Conservation (phyloP, 1,284 basidiomycete genomes). For the Entoloma clypeatum region DNA sequence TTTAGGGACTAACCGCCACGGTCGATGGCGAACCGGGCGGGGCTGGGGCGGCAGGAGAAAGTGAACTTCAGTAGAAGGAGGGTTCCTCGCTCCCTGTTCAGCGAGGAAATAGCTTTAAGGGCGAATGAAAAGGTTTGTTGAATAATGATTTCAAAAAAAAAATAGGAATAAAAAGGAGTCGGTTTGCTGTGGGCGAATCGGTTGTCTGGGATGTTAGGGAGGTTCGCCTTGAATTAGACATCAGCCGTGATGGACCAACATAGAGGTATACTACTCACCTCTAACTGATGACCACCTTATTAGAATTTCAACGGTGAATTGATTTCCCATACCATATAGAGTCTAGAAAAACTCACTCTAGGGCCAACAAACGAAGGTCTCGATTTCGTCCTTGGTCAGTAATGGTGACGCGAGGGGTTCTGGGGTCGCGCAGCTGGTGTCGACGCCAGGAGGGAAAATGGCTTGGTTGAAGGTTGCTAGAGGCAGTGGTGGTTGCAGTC, state of each 20-base stretch:
- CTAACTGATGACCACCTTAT: constrained; percentile 75
- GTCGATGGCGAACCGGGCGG: constrained; percentile 62
- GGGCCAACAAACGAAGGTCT: constrained; percentile 80
- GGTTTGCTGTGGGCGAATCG: constrained; percentile 16
- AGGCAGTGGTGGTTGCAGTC: constrained; percentile 1
- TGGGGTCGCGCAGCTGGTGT: constrained; percentile 22
- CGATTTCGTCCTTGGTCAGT: constrained; percentile 70
- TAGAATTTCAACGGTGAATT: constrained; percentile 19
- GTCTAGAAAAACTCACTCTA: constrained; percentile 50
- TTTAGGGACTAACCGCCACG: constrained; percentile 68
- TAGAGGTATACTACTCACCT: constrained; percentile 43
- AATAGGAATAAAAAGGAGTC: constrained; percentile 12
- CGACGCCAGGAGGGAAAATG: constrained; percentile 21
- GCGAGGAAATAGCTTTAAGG: constrained; percentile 62
- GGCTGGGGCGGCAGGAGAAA: constrained; percentile 53
- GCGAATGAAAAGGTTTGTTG: constrained; percentile 24
- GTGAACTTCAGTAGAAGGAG: constrained; percentile 52
- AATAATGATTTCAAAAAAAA: constrained; percentile 18
- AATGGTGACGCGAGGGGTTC: constrained; percentile 46
- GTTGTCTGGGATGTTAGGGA: constrained; percentile 51
- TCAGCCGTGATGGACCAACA: constrained; percentile 16
- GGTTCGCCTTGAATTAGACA: constrained; percentile 58
- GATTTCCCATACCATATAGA: constrained; percentile 14
- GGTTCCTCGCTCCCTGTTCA: constrained; percentile 64
- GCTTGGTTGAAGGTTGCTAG: too few relatives aligned